Conservation (phyloP, 2,329 filamentous ascomycete genomes). For the Hawksworthiomyces lignivorus region DNA sequence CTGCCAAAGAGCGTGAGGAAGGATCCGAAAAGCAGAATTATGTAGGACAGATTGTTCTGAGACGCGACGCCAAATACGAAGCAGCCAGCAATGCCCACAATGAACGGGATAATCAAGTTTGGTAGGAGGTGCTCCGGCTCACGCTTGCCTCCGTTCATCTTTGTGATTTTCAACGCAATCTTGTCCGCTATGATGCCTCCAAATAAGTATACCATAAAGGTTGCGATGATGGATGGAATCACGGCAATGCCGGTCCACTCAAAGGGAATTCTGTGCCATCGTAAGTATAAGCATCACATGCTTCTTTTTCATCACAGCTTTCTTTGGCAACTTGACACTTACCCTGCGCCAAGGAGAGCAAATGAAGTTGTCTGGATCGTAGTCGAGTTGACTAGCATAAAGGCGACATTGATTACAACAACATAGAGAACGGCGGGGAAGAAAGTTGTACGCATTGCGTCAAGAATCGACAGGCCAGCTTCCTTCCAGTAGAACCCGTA, state of each 20-base stretch:
- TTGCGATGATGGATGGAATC: constrained; percentile 6
- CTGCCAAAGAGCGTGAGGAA: constrained; percentile 23
- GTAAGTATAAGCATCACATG: too few species aligned
- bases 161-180: constrained; percentile 8
- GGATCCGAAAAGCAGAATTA: constrained; percentile 21
- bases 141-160: constrained; percentile 12
- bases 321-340: too few species aligned
- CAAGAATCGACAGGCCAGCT: too few species aligned
- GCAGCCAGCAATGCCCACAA: constrained; percentile 20
- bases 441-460: too few species aligned
- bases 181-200: constrained; percentile 10
- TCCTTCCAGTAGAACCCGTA: too few species aligned
- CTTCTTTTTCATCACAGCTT: too few species aligned
- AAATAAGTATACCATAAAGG: constrained; percentile 8
- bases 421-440: not conserved
- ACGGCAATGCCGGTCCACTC: constrained; percentile 7
- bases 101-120: constrained; percentile 23
- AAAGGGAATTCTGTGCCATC: too few species aligned
- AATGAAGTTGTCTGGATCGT: constrained; percentile 8
- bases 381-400: constrained; percentile 4
- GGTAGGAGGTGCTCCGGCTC: constrained; percentile 26
- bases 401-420: constrained; percentile 3
- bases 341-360: constrained; percentile 8
- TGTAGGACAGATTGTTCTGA: constrained; percentile 22
- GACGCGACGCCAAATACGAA: constrained; percentile 26